Evolutionary conservation across 2,329 filamentous ascomycete genomes (phyloP).

Genomic region (Ophiosphaerella herpotricha): DNA sequence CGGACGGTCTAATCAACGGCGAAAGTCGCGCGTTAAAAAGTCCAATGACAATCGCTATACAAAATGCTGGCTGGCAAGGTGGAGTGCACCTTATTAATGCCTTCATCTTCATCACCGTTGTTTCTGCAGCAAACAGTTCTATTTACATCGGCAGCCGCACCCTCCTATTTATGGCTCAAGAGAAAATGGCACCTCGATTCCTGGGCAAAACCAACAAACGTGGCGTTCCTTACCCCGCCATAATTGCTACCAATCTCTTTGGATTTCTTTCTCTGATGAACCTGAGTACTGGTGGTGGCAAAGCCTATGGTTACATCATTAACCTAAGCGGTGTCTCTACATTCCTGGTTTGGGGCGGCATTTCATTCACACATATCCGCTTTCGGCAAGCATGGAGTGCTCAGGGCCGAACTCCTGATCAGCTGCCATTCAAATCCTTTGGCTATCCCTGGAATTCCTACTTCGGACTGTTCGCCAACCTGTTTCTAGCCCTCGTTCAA

Average conservation of each 20-base stretch:
- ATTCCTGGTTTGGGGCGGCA: constrained; percentile 73
- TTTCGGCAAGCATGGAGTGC: constrained; percentile 67
- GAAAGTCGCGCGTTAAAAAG: constrained; percentile 68
- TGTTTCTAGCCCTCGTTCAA: constrained; percentile 59
- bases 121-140: constrained; percentile 65
- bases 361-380: constrained; percentile 72
- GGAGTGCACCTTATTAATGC: constrained; percentile 79
- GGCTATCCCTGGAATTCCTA: constrained; percentile 58
- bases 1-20: constrained; percentile 65
- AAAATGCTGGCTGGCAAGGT: constrained; percentile 73
- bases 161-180: constrained; percentile 75
- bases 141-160: constrained; percentile 80
- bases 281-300: constrained; percentile 66
- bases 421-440: constrained; percentile 54
- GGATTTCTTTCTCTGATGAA: constrained; percentile 79
- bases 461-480: constrained; percentile 53
- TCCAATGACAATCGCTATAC: constrained; percentile 53
- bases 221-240: constrained; percentile 63
- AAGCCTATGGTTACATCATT: constrained; percentile 71
- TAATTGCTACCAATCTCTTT: constrained; percentile 72
- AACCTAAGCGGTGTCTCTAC: constrained; percentile 72
- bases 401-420: constrained; percentile 41
- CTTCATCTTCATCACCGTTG: constrained; percentile 65
- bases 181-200: constrained; percentile 70
- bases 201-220: constrained; percentile 69